Percentiles rank a stretch among this genome's conserved stretches.
Evolutionary conservation across 2,329 filamentous ascomycete species (phyloP).

Genomic region (Diaporthe capsici): DNA sequence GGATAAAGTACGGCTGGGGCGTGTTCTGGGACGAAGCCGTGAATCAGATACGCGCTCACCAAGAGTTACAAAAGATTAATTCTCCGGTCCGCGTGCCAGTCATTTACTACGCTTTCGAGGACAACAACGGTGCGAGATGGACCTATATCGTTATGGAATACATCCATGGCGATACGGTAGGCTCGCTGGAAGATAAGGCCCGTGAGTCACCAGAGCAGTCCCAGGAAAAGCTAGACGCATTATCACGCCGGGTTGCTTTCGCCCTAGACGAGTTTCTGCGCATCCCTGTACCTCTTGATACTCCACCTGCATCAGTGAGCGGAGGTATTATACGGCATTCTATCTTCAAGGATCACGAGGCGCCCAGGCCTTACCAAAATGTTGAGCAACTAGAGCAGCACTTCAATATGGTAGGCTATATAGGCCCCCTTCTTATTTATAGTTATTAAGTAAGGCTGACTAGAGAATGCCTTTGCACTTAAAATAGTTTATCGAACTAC

Average conservation of each 20-base stretch:
- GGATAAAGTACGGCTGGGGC: conserved; percentile 4
- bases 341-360: neutral
- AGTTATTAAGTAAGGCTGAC: neutral
- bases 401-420: conserved; percentile 19
- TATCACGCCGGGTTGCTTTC: conserved; percentile 1
- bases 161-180: neutral
- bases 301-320: conserved; percentile 5
- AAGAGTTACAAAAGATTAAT: conserved; percentile 18
- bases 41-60: conserved; percentile 1
- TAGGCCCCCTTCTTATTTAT: neutral
- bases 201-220: neutral
- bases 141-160: conserved; percentile 21
- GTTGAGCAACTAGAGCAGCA: conserved; percentile 12
- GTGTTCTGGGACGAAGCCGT: neutral
- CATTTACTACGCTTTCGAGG: neutral
- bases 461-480: neutral
- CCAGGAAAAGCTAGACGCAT: neutral
- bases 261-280: conserved; percentile 8
- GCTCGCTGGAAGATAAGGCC: neutral
- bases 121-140: neutral
- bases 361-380: conserved; percentile 7
- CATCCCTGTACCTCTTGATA: conserved; percentile 2
- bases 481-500: conserved; percentile 5
- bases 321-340: conserved; percentile 3
- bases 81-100: conserved; percentile 20